A percentile compares a stretch with the other conserved stretches of the same genome.
phyloP scores from a whole-genome alignment of 1,284 basidiomycete genomes.

The Ceratobasidium sp. region DNA sequence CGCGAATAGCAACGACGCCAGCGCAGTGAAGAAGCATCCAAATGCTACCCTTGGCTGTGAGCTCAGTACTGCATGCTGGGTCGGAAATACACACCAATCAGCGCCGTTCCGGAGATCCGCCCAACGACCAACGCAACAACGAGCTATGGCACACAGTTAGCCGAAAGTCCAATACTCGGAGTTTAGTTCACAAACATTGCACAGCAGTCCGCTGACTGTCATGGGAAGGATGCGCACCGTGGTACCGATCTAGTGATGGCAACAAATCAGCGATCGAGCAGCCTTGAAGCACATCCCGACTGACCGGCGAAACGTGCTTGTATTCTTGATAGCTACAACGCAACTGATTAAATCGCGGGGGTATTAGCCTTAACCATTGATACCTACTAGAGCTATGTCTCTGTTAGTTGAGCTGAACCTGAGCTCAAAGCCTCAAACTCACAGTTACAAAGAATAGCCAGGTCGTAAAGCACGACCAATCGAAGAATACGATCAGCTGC shows the following conservation, averaged over 20 bases:
- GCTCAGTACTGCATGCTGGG: not conserved
- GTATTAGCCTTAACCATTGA: not conserved
- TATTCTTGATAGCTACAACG: constrained; percentile 64
- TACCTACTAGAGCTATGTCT: constrained; percentile 56
- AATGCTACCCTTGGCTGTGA: constrained; percentile 48
- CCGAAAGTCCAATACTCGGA: constrained; percentile 43
- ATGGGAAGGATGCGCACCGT: constrained; percentile 82
- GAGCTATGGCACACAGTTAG: constrained; percentile 43
- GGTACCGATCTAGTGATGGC: constrained; percentile 58
- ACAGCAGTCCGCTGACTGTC: constrained; percentile 70
- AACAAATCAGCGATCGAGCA: not conserved
- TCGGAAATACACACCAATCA: constrained; percentile 58
- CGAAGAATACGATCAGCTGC: constrained; percentile 70
- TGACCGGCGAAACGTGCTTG: constrained; percentile 54
- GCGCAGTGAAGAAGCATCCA: constrained; percentile 67
- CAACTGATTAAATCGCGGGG: not conserved
- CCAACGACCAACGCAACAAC: constrained; percentile 68
- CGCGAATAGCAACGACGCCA: constrained; percentile 75
- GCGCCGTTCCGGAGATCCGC: constrained; percentile 60
- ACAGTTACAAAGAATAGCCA: constrained; percentile 66
- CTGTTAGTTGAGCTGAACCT: not conserved
- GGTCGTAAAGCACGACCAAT: constrained; percentile 57
- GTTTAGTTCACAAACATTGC: constrained; percentile 59
- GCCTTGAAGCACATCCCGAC: not conserved
- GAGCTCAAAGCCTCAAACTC: constrained; percentile 37